These are phyloP conservation scores for Picochlorum sp. DNA, from an alignment of 139 green algal genomes.

Conservation along the genomic window DNA sequence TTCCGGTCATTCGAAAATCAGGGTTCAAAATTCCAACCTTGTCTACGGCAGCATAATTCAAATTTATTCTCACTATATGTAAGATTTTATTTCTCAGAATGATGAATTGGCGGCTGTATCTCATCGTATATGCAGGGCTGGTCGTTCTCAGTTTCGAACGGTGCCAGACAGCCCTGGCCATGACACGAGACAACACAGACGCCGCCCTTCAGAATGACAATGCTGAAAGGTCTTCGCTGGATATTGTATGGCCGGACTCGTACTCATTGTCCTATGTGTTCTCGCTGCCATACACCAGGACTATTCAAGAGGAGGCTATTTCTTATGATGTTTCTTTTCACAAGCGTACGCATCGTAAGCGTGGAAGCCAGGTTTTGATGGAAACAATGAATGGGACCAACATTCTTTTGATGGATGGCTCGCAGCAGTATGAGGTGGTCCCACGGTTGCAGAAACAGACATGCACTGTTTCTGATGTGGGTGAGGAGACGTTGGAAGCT, in stretches of 20 bases:
- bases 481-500: background rate
- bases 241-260: conserved; percentile 9
- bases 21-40: conserved; percentile 6
- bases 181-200: too few species aligned
- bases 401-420: conserved; percentile 9
- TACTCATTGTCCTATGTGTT: conserved; percentile 20
- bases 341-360: background rate
- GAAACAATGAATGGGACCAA: conserved; percentile 19
- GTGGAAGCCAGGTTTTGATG: background rate
- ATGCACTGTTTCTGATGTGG: background rate
- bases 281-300: conserved; percentile 19
- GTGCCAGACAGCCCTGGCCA: too few species aligned
- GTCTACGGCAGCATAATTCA: conserved; percentile 1
- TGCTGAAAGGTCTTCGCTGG: background rate
- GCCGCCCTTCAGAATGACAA: background rate
- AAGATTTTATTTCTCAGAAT: background rate
- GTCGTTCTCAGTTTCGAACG: too few species aligned
- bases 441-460: conserved; percentile 13
- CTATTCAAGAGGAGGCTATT: conserved; percentile 4
- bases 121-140: background rate
- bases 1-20: conserved; percentile 55
- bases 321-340: conserved; percentile 20
- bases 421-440: conserved; percentile 5
- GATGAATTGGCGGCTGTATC: background rate
- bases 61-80: background rate